Conservation (phyloP, 495 filamentous ascomycete species). For the Aspergillus bertholletiae region DNA sequence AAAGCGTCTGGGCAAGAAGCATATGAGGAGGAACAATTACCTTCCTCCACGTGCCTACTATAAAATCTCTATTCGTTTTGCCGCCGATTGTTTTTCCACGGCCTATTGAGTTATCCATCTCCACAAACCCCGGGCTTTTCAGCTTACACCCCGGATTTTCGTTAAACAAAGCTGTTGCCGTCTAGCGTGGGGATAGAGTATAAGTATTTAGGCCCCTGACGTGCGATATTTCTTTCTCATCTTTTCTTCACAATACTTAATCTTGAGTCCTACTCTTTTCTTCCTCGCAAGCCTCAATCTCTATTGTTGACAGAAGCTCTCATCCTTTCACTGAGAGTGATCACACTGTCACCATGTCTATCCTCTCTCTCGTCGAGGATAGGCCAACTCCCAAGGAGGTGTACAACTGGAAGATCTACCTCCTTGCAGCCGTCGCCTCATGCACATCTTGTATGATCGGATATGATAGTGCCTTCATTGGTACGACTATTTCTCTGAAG, state of each 20-base stretch:
- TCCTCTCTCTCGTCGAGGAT: slow-evolving; percentile 64
- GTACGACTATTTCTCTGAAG: slow-evolving; percentile 61
- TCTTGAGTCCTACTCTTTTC: neutral
- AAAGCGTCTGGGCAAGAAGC: neutral
- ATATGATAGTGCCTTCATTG: slow-evolving; percentile 72
- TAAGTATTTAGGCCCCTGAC: slow-evolving; percentile 1
- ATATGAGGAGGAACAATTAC: neutral
- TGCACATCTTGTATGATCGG: slow-evolving; percentile 74
- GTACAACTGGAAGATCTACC: slow-evolving; percentile 76
- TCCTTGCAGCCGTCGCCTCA: slow-evolving; percentile 62
- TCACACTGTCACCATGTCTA: slow-evolving; percentile 43
- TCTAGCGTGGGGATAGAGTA: neutral
- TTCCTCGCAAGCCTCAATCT: neutral
- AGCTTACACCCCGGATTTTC: slow-evolving; percentile 2
- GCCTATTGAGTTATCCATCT: neutral
- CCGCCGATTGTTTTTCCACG: neutral
- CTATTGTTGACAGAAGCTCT: neutral
- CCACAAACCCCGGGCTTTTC: neutral
- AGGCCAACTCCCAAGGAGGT: slow-evolving; percentile 63
- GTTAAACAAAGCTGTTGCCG: neutral
- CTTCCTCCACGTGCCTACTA: neutral
- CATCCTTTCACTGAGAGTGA: neutral
- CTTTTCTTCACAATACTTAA: neutral
- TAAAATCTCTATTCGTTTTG: neutral
- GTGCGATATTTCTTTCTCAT: neutral